phyloP scores from a whole-genome alignment of 1,139 yeast species.

The Pneumocystis carinii region DNA sequence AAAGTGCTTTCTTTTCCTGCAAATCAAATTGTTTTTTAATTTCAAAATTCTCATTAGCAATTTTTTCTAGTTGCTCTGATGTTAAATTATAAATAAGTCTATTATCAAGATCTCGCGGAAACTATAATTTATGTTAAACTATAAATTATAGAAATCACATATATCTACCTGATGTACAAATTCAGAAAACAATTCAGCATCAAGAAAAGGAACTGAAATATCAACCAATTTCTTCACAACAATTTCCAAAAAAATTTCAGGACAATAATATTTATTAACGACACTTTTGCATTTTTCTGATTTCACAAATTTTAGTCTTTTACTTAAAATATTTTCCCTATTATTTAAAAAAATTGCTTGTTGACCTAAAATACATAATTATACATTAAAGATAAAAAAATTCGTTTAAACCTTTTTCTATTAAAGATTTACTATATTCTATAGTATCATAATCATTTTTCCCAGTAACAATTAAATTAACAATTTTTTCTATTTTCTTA shows the following conservation, averaged over 20 bases:
- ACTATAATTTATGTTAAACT: constrained; percentile 19
- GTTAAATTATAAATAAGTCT: constrained; percentile 50
- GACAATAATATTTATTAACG: constrained; percentile 78
- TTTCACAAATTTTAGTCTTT: constrained; percentile 65
- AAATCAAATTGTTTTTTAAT: constrained; percentile 78
- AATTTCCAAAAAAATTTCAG: constrained; percentile 83
- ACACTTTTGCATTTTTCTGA: constrained; percentile 62
- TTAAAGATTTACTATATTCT: constrained; percentile 22
- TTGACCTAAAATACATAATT: constrained; percentile 55
- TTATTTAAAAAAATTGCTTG: constrained; percentile 74
- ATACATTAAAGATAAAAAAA: constrained; percentile 31
- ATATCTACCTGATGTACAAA: constrained; percentile 60
- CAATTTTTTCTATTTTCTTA: constrained; percentile 39
- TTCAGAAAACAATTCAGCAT: constrained; percentile 85
- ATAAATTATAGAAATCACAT: background rate
- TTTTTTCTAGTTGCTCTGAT: constrained; percentile 64
- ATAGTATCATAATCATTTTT: constrained; percentile 30
- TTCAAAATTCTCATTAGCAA: constrained; percentile 92
- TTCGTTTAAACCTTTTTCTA: constrained; percentile 12
- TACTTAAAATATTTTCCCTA: constrained; percentile 51
- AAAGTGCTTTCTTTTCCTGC: constrained; percentile 78
- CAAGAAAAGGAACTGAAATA: constrained; percentile 81
- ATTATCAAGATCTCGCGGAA: constrained; percentile 82
- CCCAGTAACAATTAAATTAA: constrained; percentile 28
- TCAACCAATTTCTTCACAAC: constrained; percentile 83